A percentile compares a stretch with the other conserved stretches of the same genome.
These are phyloP conservation scores for Lonicera japonica DNA, from an alignment of 129 eudicot species.

Conservation along the genomic window DNA sequence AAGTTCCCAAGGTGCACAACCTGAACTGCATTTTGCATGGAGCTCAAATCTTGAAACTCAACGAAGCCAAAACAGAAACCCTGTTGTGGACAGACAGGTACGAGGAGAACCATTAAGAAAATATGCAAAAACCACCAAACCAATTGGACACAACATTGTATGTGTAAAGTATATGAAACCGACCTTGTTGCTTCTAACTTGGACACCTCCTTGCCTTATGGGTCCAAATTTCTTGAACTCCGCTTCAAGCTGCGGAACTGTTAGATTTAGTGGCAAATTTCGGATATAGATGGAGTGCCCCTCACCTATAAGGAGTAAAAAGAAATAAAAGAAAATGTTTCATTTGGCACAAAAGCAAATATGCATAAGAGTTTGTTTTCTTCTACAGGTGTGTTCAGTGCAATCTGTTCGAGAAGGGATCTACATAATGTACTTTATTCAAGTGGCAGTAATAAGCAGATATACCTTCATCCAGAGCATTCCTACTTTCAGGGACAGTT, in stretches of 20 bases:
- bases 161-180: not conserved
- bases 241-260: constrained; percentile 59
- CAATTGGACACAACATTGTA: too few relatives aligned
- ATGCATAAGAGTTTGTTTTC: too few relatives aligned
- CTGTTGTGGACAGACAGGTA: constrained; percentile 35
- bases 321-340: not conserved
- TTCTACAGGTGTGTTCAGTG: too few relatives aligned
- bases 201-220: constrained; percentile 65
- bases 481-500: constrained; percentile 40
- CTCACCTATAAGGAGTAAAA: constrained; percentile 34
- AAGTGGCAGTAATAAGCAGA: too few relatives aligned
- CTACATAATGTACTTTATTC: not conserved
- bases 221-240: constrained; percentile 72
- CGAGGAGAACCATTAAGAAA: not conserved
- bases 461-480: constrained; percentile 52
- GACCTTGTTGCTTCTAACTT: constrained; percentile 90
- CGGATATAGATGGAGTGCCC: constrained; percentile 79
- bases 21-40: constrained; percentile 80
- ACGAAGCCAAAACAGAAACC: constrained; percentile 88
- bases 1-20: too few relatives aligned
- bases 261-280: constrained; percentile 61
- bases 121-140: too few relatives aligned
- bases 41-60: constrained; percentile 55
- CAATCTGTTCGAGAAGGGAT: not conserved
- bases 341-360: not conserved